Base-by-base conservation (phyloP, 2,329 filamentous ascomycete genomes). In the Stagonosporopsis rhizophila region DNA sequence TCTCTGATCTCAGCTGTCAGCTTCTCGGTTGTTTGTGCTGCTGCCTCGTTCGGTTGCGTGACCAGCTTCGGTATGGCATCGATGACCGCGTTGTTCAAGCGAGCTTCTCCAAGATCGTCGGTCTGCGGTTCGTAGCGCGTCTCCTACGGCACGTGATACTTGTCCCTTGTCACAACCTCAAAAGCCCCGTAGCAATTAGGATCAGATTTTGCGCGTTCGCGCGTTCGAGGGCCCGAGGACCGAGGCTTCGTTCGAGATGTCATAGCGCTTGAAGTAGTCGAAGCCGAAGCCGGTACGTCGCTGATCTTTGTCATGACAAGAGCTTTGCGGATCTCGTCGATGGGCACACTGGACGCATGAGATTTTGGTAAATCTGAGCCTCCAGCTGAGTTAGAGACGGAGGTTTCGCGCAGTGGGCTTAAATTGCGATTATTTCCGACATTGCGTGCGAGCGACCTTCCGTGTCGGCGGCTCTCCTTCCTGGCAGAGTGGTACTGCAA, bases 241-340 rank as follows among this genome's bases (percentile, higher is more conserved):
- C 8, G 35, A 19, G n/a, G 20, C n/a, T 32, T 32, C 4, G 20
- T 17, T 7, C n/a, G 28, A 27, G 28, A 14, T 1, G 6, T 20
- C 2, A 8, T 40, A 19, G 37, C 2, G 3, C 20, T 41, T 1
- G 39, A 19, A 17, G 23, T 27, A 3, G 32, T 17, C 2, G 28
- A 34, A 2, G 50, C 47, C 3, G 35, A 25, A 4, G 20, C 30
- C 14, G 37, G 20, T 4, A 17, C 12, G 6, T 47, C 22, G 44
- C 50, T 32, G 11, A 42, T 47, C 15, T 35, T 47, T n/a, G 50
- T 41, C 50, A 42, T 53, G 6, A 34, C 23, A 25, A 53, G 50
- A 15, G 37, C 3, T 19, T 28, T 42, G 17, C 50, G 37, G 9
- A 53, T 39, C 2, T 17, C 35, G 7, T 53, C 23, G 22, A 53